A percentile compares a stretch with the other conserved stretches of the same genome.
These are phyloP conservation scores for Pholiota conissans DNA, from an alignment of 768 basidiomycete genomes.

Conservation along the genomic window DNA sequence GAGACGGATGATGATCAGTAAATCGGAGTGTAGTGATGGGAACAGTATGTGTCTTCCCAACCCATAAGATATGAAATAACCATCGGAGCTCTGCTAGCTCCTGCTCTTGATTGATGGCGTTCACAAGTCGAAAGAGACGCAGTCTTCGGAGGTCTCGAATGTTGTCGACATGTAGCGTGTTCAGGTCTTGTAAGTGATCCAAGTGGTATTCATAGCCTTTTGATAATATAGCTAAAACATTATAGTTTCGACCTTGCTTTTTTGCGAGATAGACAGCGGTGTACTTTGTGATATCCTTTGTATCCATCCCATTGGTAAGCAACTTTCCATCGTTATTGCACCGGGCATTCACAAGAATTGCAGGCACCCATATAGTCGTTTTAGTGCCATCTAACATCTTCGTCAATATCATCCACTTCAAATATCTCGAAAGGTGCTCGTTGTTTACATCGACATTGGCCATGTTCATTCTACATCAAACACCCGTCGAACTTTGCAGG, in stretches of 20 bases:
- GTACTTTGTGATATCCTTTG: conserved; percentile 33
- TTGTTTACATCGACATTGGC: conserved; percentile 30
- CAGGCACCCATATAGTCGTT: conserved; percentile 23
- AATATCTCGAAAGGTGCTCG: conserved; percentile 25
- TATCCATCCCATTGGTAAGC: conserved; percentile 32
- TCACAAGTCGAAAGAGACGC: conserved; percentile 29
- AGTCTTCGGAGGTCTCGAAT: conserved; percentile 25
- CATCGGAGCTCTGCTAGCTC: conserved; percentile 37
- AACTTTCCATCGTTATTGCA: conserved; percentile 47
- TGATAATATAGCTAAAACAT: too few species aligned
- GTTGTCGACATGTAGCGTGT: conserved; percentile 3
- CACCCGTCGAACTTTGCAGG: conserved; percentile 26
- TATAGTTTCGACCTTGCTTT: conserved; percentile 2
- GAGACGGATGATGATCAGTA: conserved; percentile 5
- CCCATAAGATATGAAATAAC: conserved; percentile 44
- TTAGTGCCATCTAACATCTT: conserved; percentile 26
- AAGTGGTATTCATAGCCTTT: too few species aligned
- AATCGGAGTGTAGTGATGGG: conserved; percentile 34
- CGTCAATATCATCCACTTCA: conserved; percentile 17
- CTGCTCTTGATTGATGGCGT: conserved; percentile 35
- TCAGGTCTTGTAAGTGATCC: too few species aligned
- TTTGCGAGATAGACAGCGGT: conserved; percentile 34
- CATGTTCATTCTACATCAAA: conserved; percentile 17
- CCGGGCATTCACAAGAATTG: conserved; percentile 17
- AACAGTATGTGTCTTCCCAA: conserved; percentile 37